Base-by-base conservation (phyloP, 768 basidiomycete genomes). In the Tylopilus plumbeoviolaceoides region DNA sequence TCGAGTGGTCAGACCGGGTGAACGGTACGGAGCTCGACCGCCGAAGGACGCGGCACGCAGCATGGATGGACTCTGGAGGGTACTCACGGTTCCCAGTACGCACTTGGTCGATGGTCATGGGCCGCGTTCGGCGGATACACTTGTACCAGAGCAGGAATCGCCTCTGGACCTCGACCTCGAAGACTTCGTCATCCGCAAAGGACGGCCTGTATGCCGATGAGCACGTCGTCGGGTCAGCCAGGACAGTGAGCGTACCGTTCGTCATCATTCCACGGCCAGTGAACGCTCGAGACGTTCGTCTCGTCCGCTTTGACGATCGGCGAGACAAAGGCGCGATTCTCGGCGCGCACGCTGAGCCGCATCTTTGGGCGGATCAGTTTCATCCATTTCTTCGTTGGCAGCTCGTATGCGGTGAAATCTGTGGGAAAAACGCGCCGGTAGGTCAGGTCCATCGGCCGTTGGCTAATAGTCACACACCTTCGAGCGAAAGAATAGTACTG, bases 111-210 rank as follows among this genome's bases (percentile, higher is more conserved):
- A 65, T 43, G 15, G 55, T 48, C 38, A 44, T 45, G 17, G 44
- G 57, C 10, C 52, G 52, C 44, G 63, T 66, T 41, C 65, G 63
- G 49, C 64, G 62, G 36, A 65, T 61, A 23, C 63, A 66, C 50
- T 47, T 59, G 57, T 64, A 65, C 31, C 55, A 7, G 0, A 64
- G 33, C 18, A 64, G n/a, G 23, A 55, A 65, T 35, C 57, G 55
- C 30, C 55, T 47, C 52, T 65, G 57, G 12, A 65, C 21, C 27
- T 61, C 41, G 39, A 65, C 51, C 9, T 66, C 59, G 46, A 65
- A 61, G 3, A 39, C 20, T 1, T 61, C 54, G 4, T 59, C 57
- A 21, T 64, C 57, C 12, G 53, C 36, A 33, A 65, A 17, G 4
- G 33, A 50, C 9, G 59, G 59, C 40, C 63, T 65, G 21, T 9